phyloP scores from a whole-genome alignment of 2,329 filamentous ascomycete species.

The Mariannaea elegans region DNA sequence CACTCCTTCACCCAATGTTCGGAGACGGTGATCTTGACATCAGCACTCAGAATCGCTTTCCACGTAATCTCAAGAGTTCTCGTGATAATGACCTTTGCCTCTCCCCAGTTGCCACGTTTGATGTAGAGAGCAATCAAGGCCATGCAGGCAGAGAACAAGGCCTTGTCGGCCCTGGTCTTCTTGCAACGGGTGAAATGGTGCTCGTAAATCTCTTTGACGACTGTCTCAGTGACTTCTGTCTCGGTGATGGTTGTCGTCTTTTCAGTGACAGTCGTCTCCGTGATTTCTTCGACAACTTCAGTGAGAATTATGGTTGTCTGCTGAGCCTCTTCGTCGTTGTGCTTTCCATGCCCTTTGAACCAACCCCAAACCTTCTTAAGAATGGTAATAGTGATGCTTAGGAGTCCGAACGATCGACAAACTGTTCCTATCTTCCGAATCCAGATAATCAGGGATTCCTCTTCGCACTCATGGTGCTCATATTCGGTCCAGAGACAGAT shows the following conservation, averaged over 20 bases:
- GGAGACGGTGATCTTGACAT: slow-evolving; percentile 42
- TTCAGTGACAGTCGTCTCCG: slow-evolving; percentile 43
- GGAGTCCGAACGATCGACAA: slow-evolving; percentile 46
- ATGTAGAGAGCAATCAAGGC: slow-evolving; percentile 46
- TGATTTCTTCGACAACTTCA: slow-evolving; percentile 51
- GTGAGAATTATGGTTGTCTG: slow-evolving; percentile 49
- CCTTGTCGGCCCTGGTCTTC: slow-evolving; percentile 43
- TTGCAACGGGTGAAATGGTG: slow-evolving; percentile 47
- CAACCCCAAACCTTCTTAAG: slow-evolving; percentile 50
- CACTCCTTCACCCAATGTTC: slow-evolving; percentile 45
- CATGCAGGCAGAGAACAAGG: slow-evolving; percentile 47
- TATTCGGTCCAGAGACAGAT: slow-evolving; percentile 53
- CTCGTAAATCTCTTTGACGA: slow-evolving; percentile 48
- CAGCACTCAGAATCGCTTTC: slow-evolving; percentile 46
- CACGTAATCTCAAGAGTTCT: slow-evolving; percentile 50
- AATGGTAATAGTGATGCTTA: slow-evolving; percentile 45
- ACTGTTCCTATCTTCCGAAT: slow-evolving; percentile 47
- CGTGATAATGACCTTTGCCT: slow-evolving; percentile 47
- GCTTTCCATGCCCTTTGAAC: slow-evolving; percentile 47
- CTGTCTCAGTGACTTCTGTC: slow-evolving; percentile 44
- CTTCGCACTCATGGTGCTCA: slow-evolving; percentile 46
- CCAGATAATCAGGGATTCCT: slow-evolving; percentile 45
- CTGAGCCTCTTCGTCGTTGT: slow-evolving; percentile 44
- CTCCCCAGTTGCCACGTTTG: slow-evolving; percentile 44
- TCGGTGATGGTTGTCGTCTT: slow-evolving; percentile 45